Evolutionary conservation across 495 filamentous ascomycete species (phyloP).

Genomic region (Darksidea phi): DNA sequence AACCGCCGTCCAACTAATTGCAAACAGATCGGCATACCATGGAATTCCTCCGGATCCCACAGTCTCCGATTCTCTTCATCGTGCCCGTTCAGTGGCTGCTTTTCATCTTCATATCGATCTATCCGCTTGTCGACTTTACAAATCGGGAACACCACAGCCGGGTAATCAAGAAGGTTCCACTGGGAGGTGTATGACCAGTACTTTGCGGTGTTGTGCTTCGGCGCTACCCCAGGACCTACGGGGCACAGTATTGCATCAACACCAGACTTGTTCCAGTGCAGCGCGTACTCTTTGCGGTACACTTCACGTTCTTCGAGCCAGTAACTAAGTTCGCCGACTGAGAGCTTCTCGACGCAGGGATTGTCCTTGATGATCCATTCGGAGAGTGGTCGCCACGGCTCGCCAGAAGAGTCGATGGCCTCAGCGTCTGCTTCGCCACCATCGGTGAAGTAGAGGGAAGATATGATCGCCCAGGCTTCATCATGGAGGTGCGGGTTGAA

Average conservation of each 20-base stretch:
- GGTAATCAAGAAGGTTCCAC: slow-evolving; percentile 74
- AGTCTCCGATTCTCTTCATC: slow-evolving; percentile 46
- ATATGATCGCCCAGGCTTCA: slow-evolving; percentile 50
- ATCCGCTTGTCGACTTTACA: slow-evolving; percentile 45
- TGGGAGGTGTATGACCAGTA: slow-evolving; percentile 72
- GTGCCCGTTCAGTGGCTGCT: slow-evolving; percentile 42
- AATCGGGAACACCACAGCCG: slow-evolving; percentile 58
- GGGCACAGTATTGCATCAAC: slow-evolving; percentile 72
- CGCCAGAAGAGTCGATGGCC: slow-evolving; percentile 54
- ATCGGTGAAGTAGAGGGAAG: slow-evolving; percentile 57
- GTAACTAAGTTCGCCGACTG: slow-evolving; percentile 49
- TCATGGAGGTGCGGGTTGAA: slow-evolving; percentile 60
- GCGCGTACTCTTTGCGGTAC: slow-evolving; percentile 60
- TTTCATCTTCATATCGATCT: slow-evolving; percentile 39
- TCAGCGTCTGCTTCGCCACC: slow-evolving; percentile 55
- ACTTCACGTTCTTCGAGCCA: slow-evolving; percentile 52
- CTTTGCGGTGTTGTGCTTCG: slow-evolving; percentile 57
- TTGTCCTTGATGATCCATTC: slow-evolving; percentile 55
- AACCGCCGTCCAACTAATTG: slow-evolving; percentile 47
- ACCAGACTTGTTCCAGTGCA: slow-evolving; percentile 53
- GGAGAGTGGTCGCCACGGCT: slow-evolving; percentile 55
- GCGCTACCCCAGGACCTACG: slow-evolving; percentile 58
- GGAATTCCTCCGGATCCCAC: slow-evolving; percentile 40
- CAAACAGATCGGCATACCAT: slow-evolving; percentile 43
- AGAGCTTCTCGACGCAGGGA: slow-evolving; percentile 44